Evolutionary conservation across 139 green algal genomes (phyloP), one percentile per base, ranked within the genome.

Genomic region (Haematococcus lacustris): DNA sequence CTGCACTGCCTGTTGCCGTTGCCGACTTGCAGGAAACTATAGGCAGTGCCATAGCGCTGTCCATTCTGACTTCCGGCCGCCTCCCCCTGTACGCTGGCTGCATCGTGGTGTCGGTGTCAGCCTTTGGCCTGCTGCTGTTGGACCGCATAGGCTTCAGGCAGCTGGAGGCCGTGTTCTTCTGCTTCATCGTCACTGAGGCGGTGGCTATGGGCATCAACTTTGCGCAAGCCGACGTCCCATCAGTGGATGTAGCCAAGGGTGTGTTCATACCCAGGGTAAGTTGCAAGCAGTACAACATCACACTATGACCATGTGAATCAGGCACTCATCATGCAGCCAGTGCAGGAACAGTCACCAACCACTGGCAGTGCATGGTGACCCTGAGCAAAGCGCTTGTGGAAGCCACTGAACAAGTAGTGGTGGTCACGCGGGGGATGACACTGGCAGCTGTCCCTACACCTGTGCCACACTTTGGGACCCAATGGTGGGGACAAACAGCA

Each of bases 151-250:
- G 39, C 39, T 71, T 59, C 65, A 51, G 39, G 6, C 76, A 82
- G 38, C 80, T 97, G 67, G 91, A 97, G 80, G 80, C 77, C 0
- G 67, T 94, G n/a, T 91, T 97, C 70, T 83, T 61, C 0, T 28
- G 75, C 3, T 75, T 90, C 5, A 83, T 92, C 43, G 67, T 34
- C 4, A 33, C 87, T 30, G 68, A 78, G 68, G 70, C 73, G 0
- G 64, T 75, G 2, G 62, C 53, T 50, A 59, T 73, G 47, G 74
- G 66, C 35, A 67, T 80, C 33, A 78, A 83, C 68, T 85, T 75
- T 63, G 38, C 68, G 0, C 38, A 78, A 38, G 76, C 73, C 17
- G 23, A 28, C 38, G 71, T 85, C 2, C 66, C 73, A 6, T 17
- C 66, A 7, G 51, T 13, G 2, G 76, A 76, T 17, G 78, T 91